Base-by-base conservation (phyloP, 257 asterid genomes). In the Solanum microdontum region DNA sequence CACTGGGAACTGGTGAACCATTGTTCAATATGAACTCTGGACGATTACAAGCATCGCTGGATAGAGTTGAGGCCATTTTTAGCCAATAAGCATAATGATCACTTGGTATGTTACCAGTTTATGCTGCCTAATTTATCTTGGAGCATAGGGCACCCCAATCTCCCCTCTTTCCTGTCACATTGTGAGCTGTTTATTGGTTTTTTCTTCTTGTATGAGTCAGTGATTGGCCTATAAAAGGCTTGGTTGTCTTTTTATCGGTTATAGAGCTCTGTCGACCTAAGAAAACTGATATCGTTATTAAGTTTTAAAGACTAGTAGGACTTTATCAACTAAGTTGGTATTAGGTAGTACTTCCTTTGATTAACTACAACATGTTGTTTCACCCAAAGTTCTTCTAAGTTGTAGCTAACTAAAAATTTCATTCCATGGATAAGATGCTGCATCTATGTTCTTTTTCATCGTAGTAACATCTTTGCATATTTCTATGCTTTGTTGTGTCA, bases 11-110 rank as follows among this genome's bases (percentile, higher is more conserved):
- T 36, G 98, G 92, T 48, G 98, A 95, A 87, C 94, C 98, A 11
- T 88, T 97, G 89, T 95, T 97, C 88, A 94, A 97, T 92, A 93
- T 95, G 98, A 91, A 94, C 37, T 95, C 99, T 87, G 99, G 98
- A 79, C 91, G 93, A 86, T 90, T 97, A 77, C 91, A 95, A 89
- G 98, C 98, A 86, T 95, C 99, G 7, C 98, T 97, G 55, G 99
- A 95, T 90, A 92, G 99, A 92, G 89, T 97, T 23, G 99, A 97
- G 94, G 96, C 96, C 83, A 92, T 97, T 76, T 95, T 95, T 55
- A 95, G 98, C 9, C 93, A 93, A 77, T 21, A 85, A 77, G 10
- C 11, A 66, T 84, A 73, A 90, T 74, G 88, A 55, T 4, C 82
- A 86, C 69, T 88, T 84, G 91, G 90, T 91, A 89, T 68, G 39